Evolutionary conservation across 495 filamentous ascomycete species (phyloP).

Genomic region (Halenospora varia): DNA sequence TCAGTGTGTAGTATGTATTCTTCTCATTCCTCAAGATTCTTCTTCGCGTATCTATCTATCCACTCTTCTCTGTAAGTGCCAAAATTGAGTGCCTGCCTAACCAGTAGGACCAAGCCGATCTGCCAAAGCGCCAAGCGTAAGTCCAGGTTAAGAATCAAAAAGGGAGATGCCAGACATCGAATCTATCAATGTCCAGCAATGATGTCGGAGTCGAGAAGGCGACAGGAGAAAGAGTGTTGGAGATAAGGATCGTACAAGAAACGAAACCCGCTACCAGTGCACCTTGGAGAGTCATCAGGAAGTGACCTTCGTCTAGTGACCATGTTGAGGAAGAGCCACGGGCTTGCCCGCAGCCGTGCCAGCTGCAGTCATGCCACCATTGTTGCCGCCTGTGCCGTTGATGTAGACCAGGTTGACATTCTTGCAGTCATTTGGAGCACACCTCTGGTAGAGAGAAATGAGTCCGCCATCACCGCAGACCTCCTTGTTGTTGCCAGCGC

Average conservation of each 20-base stretch:
- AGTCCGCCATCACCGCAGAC: conserved; percentile 35
- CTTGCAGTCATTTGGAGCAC: not conserved
- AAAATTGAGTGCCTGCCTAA: no score
- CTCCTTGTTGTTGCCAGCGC: conserved; percentile 35
- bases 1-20: no score
- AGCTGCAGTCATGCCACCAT: not conserved
- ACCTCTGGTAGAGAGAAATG: conserved; percentile 13
- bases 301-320: no score
- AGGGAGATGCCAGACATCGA: not conserved
- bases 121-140: not conserved
- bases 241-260: no score
- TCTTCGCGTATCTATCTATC: no score
- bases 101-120: not conserved
- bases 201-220: no score
- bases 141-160: not conserved
- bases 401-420: conserved; percentile 2
- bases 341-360: not conserved
- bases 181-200: not conserved
- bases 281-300: no score
- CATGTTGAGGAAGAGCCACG: not conserved
- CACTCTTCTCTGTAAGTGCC: no score
- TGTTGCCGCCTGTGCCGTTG: not conserved
- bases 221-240: no score
- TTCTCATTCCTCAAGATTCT: no score
- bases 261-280: no score